Percentiles rank a stretch among this genome's conserved stretches.
Conservation (phyloP, 2,329 filamentous ascomycete species). For the Diaporthe sp. region DNA sequence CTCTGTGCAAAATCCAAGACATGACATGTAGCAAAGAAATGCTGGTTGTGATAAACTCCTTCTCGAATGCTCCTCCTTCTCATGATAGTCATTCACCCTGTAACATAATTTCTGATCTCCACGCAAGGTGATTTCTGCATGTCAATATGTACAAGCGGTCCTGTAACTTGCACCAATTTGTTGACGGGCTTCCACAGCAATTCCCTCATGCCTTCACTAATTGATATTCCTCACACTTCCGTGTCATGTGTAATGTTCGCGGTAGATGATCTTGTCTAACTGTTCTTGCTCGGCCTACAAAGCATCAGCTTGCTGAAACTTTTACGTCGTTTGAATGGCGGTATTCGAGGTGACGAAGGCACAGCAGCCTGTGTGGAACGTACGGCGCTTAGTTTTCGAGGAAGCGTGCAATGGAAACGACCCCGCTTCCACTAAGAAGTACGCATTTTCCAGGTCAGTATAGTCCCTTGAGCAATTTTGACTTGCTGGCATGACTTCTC, state of each 20-base stretch:
- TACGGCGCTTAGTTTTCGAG: slow-evolving; percentile 6
- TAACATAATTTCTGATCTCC: background rate
- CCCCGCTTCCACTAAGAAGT: slow-evolving; percentile 33
- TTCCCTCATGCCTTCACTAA: background rate
- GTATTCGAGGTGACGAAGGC: background rate
- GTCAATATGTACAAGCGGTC: too few species aligned
- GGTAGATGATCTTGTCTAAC: background rate
- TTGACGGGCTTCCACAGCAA: background rate
- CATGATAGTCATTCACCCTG: too few species aligned
- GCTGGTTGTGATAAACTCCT: background rate
- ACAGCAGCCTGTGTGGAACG: background rate
- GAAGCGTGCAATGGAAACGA: slow-evolving; percentile 31
- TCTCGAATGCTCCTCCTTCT: background rate
- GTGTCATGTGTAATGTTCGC: slow-evolving; percentile 18
- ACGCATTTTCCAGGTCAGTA: background rate
- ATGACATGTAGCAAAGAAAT: too few species aligned
- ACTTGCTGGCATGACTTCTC: background rate
- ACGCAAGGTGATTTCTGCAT: background rate
- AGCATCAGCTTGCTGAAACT: background rate
- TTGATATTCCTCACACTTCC: background rate
- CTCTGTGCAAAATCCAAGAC: background rate
- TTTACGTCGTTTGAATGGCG: background rate
- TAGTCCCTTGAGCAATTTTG: background rate
- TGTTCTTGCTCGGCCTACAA: slow-evolving; percentile 18
- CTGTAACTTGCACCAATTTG: background rate